A percentile compares a stretch with the other conserved stretches of the same genome.
Conservation (phyloP, 2,329 filamentous ascomycete species). For the Cercospora nicotianae region DNA sequence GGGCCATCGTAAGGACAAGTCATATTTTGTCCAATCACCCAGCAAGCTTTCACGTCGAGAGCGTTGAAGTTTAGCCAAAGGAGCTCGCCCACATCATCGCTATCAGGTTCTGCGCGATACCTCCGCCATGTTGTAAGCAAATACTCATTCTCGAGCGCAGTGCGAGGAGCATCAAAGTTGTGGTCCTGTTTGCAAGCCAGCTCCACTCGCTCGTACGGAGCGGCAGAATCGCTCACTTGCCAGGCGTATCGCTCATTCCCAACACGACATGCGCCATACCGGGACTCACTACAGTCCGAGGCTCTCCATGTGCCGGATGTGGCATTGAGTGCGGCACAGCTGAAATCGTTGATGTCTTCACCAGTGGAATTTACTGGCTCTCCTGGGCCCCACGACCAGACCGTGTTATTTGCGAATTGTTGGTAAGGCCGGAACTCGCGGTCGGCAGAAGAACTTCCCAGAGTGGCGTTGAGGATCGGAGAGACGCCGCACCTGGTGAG, state of each 20-base stretch:
- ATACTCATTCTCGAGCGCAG: constrained; percentile 63
- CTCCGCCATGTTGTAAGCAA: constrained; percentile 44
- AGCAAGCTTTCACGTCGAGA: constrained; percentile 58
- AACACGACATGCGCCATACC: constrained; percentile 59
- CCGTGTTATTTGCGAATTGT: constrained; percentile 51
- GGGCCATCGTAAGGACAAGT: constrained; percentile 58
- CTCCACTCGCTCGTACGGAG: constrained; percentile 43
- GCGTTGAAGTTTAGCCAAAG: constrained; percentile 65
- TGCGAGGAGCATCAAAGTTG: constrained; percentile 60
- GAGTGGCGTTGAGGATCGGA: constrained; percentile 57
- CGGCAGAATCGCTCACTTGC: constrained; percentile 49
- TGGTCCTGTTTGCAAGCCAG: constrained; percentile 51
- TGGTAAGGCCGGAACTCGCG: constrained; percentile 51
- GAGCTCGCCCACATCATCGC: constrained; percentile 34
- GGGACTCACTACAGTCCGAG: constrained; percentile 54
- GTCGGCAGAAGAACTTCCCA: constrained; percentile 55
- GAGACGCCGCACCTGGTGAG: constrained; percentile 61
- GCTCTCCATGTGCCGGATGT: constrained; percentile 60
- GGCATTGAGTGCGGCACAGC: constrained; percentile 58
- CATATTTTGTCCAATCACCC: constrained; percentile 58
- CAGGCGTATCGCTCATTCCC: constrained; percentile 57
- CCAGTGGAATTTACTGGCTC: constrained; percentile 55
- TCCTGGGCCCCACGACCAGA: constrained; percentile 62
- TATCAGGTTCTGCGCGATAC: constrained; percentile 11
- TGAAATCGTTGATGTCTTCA: constrained; percentile 35